These are phyloP conservation scores for Phytophthora uliginosa DNA, from an alignment of 352 stramenopile species.

Conservation along the genomic window DNA sequence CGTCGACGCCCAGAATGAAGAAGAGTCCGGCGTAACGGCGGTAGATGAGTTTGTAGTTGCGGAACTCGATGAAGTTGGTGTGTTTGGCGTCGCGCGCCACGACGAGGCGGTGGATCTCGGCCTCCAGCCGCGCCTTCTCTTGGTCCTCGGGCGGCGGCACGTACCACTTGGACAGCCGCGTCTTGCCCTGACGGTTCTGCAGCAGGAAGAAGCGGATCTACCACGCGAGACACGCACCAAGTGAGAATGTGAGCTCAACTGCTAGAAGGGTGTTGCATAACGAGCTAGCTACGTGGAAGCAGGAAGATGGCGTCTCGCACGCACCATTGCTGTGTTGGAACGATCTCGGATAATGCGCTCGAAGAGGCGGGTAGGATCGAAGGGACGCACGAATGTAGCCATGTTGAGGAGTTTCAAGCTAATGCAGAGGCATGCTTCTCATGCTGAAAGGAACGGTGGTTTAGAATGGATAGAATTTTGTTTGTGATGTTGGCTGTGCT, in stretches of 20 bases:
- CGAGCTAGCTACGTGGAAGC: not conserved
- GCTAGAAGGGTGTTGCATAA: not conserved
- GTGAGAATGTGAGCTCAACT: not conserved
- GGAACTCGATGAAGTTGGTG: slow-evolving; percentile 98
- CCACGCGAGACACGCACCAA: not conserved
- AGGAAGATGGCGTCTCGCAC: not conserved
- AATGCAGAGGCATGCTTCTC: too few species aligned
- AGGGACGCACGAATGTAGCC: not conserved
- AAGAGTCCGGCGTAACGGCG: slow-evolving; percentile 98
- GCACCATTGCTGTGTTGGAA: not conserved
- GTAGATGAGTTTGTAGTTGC: slow-evolving; percentile 99
- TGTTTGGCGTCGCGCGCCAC: slow-evolving; percentile 91
- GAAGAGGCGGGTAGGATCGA: not conserved
- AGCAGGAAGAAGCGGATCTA: slow-evolving; percentile 99
- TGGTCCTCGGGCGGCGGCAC: slow-evolving; percentile 86
- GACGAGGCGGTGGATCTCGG: slow-evolving; percentile 93
- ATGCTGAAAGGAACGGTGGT: too few species aligned
- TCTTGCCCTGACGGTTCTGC: slow-evolving; percentile 99
- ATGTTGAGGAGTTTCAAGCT: not conserved
- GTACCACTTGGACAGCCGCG: slow-evolving; percentile 99
- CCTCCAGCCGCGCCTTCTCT: slow-evolving; percentile 88
- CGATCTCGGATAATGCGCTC: not conserved
- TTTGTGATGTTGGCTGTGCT: too few species aligned
- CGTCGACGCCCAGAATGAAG: slow-evolving; percentile 98
- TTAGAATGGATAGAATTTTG: too few species aligned